Evolutionary conservation across 2,329 filamentous ascomycete species (phyloP).

Genomic region (Salinomyces thailandicus): DNA sequence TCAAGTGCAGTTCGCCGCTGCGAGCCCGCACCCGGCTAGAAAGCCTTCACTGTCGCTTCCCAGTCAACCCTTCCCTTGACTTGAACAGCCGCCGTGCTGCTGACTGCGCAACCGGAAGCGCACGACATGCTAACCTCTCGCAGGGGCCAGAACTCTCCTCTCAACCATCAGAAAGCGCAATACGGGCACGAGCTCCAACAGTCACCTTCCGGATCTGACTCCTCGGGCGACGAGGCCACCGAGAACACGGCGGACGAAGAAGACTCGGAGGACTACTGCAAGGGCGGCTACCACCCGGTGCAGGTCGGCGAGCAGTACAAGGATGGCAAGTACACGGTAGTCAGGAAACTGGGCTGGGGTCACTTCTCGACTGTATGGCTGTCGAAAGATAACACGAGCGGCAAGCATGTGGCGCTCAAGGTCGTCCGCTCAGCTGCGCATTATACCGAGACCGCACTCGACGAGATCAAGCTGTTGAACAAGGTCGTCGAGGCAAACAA

Average conservation of each 20-base stretch:
- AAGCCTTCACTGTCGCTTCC: too few species aligned
- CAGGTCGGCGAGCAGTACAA: slow-evolving; percentile 94
- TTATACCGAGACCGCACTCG: slow-evolving; percentile 96
- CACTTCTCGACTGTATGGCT: slow-evolving; percentile 97
- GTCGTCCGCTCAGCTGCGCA: slow-evolving; percentile 95
- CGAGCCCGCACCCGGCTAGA: too few species aligned
- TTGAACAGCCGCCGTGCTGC: too few species aligned
- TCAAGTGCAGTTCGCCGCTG: too few species aligned
- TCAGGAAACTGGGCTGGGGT: slow-evolving; percentile 94
- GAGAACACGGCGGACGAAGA: slow-evolving; percentile 96
- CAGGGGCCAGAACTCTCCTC: slow-evolving; percentile 17
- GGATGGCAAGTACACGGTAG: slow-evolving; percentile 89
- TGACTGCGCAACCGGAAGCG: too few species aligned
- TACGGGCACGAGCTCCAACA: slow-evolving; percentile 52
- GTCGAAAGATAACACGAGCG: slow-evolving; percentile 71
- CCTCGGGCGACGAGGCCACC: slow-evolving; percentile 64
- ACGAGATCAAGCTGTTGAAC: slow-evolving; percentile 97
- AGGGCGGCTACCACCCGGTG: slow-evolving; percentile 95
- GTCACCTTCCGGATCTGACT: slow-evolving; percentile 53
- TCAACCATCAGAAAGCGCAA: slow-evolving; percentile 26
- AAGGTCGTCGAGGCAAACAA: slow-evolving; percentile 94
- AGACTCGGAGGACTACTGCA: slow-evolving; percentile 98
- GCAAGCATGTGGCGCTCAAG: slow-evolving; percentile 94
- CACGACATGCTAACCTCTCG: slow-evolving; percentile 18
- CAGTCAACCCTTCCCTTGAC: too few species aligned